Base-by-base conservation (phyloP, 177 flowering plant genomes). In the Telopea speciosissima region DNA sequence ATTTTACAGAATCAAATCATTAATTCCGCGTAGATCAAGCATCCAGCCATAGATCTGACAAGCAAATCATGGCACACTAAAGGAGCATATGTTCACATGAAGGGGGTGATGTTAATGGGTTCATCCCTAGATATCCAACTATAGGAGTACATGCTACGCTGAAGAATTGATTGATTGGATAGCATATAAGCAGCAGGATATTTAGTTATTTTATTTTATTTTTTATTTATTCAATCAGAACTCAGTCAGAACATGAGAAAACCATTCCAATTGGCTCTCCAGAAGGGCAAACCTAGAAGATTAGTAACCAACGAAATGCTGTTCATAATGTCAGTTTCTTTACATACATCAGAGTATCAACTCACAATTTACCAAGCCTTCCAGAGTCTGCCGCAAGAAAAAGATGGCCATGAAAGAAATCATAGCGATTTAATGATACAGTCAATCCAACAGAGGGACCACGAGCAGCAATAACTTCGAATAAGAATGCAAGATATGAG, bases 311-410 rank as follows among this genome's bases (percentile, higher is more conserved):
- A 12, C 7, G 5, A 49, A 49, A 1, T 17, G 17, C 14, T 10
- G 54, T 17, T 49, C 49, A 49, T 16, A 49, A 49, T 49, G 3
- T 49, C 19, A 49, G 40, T 5, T 36, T 36, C 54, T 49, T 11
- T 49, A 49, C 3, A 49, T 49, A 49, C 17, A 49, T 49, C 17
- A 49, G 54, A 49, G 40, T 36, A 26, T 26, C 12, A 71, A 88
- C 97, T 89, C 80, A 95, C 99, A 95, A 77, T 76, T 92, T 90
- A 58, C 99, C 97, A 69, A 95, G 92, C 76, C 99, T 83, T 71
- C 91, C 87, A 63, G 92, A 79, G 44, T 82, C 91, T 1, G 72
- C 28, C 45, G 97, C 89, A 76, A 95, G 74, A 76, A 95, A 91
- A 68, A 92, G 81, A 83, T 95, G 99, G 66, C 99, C 97, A 73